A percentile compares a stretch with the other conserved stretches of the same genome.
phyloP scores from a whole-genome alignment of 306 rosid species.

The Quercus variabilis region DNA sequence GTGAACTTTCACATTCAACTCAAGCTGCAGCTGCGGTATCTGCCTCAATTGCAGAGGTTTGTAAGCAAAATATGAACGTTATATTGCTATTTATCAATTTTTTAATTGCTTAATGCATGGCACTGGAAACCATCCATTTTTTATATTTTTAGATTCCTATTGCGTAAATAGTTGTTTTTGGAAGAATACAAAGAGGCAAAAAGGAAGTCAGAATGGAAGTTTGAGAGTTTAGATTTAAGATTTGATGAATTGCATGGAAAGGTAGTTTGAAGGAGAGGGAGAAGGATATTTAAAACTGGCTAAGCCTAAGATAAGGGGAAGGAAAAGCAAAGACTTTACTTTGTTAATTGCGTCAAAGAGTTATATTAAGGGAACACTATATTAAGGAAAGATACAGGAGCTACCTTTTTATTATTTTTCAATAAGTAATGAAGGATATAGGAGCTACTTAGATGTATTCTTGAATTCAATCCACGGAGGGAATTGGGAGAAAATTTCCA shows the following conservation, averaged over 20 bases:
- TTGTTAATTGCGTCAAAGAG: neutral
- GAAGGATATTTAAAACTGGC: neutral
- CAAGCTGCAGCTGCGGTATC: slow-evolving; percentile 51
- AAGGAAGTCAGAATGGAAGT: neutral
- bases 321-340: neutral
- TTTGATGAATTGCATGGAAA: neutral
- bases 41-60: slow-evolving; percentile 53
- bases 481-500: neutral
- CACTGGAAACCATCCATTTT: neutral
- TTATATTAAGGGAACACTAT: neutral
- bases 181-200: neutral
- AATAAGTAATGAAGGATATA: neutral
- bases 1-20: slow-evolving; percentile 45
- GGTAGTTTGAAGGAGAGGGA: neutral
- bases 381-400: neutral
- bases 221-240: neutral
- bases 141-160: neutral
- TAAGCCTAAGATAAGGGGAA: neutral
- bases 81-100: neutral
- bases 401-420: neutral
- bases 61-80: slow-evolving; percentile 1
- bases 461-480: neutral
- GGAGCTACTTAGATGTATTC: neutral
- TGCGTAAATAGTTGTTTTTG: neutral
- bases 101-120: neutral